Evolutionary conservation across 2,329 filamentous ascomycete genomes (phyloP), one percentile per base, ranked within the genome.

Genomic region (Periconia macrospinosa): DNA sequence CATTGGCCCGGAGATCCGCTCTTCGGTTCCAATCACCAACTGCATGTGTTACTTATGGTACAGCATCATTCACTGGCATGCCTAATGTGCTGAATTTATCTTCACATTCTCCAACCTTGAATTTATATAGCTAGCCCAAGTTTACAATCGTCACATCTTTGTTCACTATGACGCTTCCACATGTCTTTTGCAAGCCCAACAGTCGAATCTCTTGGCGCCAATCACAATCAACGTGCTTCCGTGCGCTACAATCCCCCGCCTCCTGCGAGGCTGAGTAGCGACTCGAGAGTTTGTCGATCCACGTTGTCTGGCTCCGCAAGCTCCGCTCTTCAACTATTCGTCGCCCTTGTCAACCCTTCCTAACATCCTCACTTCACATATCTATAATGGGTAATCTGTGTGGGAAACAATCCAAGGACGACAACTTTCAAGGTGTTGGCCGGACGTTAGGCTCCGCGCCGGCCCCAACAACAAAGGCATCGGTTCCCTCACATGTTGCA

Each of bases 311-410:
- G 33, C 33, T 13, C 33, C 11, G 52, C 60, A 55, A 61, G 57
- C 59, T 62, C 62, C 61, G 60, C 58, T 41, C 27, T 46, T 49
- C 58, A 52, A 54, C 57, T 54, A 60, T 58, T 65, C 54, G 63
- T 55, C 51, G 46, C 11, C 33, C 33, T 37, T n/a, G 15, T 47
- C 50, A 45, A 23, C 43, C 45, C 33, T 41, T 33, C 13, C 35
- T 48, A 53, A 45, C 55, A 41, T 44, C 47, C 30, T 47, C 37
- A 30, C 42, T 52, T 20, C 49, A 19, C 73, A 54, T 51, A 53
- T 49, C 49, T 50, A 27, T 51, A 60, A 96, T 97, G 92, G 92
- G 92, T 55, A 93, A 91, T 73, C 82, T 91, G 76, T 96, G 90
- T 79, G 90, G 91, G 71, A 92, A 91, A 57, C 57, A 72, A 73